Percentiles rank a stretch among this genome's conserved stretches.
Evolutionary conservation across 1,139 yeast genomes (phyloP).

Genomic region (Hansenula lynferdii): DNA sequence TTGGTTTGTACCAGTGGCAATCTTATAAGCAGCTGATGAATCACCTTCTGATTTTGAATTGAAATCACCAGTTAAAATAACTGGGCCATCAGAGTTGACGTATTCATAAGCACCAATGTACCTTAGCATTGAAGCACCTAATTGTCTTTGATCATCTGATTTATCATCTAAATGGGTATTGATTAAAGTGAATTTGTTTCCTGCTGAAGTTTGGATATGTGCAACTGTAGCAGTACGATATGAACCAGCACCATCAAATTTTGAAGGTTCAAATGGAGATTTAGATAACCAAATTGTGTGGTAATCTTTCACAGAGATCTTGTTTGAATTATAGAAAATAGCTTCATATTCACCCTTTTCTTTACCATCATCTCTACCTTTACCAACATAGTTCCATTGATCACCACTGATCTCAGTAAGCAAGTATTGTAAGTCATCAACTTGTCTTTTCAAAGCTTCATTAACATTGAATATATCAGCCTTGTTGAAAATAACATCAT

Average conservation of each 20-base stretch:
- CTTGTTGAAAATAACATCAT: conserved; percentile 26
- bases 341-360: conserved; percentile 43
- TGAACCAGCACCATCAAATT: conserved; percentile 40
- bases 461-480: conserved; percentile 28
- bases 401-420: conserved; percentile 7
- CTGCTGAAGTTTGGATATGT: conserved; percentile 24
- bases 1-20: conserved; percentile 26
- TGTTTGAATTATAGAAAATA: conserved; percentile 31
- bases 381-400: conserved; percentile 39
- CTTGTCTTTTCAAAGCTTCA: conserved; percentile 27
- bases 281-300: conserved; percentile 42
- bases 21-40: conserved; percentile 28
- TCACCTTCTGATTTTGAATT: conserved; percentile 31
- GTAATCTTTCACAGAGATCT: conserved; percentile 29
- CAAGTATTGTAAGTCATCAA: conserved; percentile 19
- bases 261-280: conserved; percentile 37
- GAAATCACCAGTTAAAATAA: conserved; percentile 37
- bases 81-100: conserved; percentile 29
- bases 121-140: conserved; percentile 31
- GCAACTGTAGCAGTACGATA: conserved; percentile 39
- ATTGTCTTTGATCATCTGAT: conserved; percentile 35
- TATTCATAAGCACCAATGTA: conserved; percentile 27
- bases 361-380: conserved; percentile 46
- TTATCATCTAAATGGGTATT: conserved; percentile 44
- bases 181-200: conserved; percentile 29